Percentiles rank a stretch among this genome's conserved stretches.
Conservation (phyloP, 305 asterid species). For the Euphrasia arctica region DNA sequence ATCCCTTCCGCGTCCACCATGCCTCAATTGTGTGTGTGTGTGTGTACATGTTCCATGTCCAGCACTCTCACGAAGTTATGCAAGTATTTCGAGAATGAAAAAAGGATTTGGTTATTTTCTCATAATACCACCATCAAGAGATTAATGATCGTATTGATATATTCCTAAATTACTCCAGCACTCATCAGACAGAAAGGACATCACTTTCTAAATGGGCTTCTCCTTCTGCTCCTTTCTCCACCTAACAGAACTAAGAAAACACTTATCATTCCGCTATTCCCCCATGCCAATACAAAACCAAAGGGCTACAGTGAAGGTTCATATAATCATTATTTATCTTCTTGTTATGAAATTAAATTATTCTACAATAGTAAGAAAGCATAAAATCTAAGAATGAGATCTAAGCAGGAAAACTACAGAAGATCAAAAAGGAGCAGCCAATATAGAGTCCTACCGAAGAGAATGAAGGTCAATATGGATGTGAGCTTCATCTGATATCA, state of each 20-base stretch:
- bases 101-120: conserved; percentile 1
- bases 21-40: background rate
- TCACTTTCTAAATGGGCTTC: conserved; percentile 3
- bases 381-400: conserved; percentile 1
- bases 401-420: conserved; percentile 16
- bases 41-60: conserved; percentile 5
- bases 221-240: conserved; percentile 14
- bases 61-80: conserved; percentile 15
- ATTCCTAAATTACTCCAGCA: conserved; percentile 14
- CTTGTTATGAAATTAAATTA: conserved; percentile 15
- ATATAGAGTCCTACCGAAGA: conserved; percentile 55
- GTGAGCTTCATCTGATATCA: conserved; percentile 98
- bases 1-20: conserved; percentile 2
- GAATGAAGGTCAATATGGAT: conserved; percentile 99
- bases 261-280: conserved; percentile 9
- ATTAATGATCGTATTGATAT: conserved; percentile 6
- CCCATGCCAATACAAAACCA: conserved; percentile 19
- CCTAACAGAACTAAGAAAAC: conserved; percentile 10
- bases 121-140: conserved; percentile 5
- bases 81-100: conserved; percentile 16
- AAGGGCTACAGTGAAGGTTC: conserved; percentile 20
- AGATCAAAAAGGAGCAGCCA: background rate
- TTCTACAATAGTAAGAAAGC: conserved; percentile 10
- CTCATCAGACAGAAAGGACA: conserved; percentile 5
- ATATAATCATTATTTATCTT: conserved; percentile 13